phyloP scores from a whole-genome alignment of 2,329 filamentous ascomycete genomes.

The Alternaria angustiovoidea region DNA sequence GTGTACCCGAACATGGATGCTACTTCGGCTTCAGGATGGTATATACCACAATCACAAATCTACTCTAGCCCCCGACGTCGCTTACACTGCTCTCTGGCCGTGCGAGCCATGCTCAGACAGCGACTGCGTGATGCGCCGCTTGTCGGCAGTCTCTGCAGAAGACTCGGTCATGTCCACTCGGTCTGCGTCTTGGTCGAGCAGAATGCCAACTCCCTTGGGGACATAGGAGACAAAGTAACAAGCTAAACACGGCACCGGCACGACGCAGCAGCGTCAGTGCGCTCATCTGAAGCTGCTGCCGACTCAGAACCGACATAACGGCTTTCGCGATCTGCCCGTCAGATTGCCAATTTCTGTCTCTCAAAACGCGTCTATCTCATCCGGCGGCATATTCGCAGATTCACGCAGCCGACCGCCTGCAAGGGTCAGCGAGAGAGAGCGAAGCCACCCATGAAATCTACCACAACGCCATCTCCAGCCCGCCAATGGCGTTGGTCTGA shows the following conservation, averaged over 20 bases:
- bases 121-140: slow-evolving; percentile 4
- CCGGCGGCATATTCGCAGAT: not conserved
- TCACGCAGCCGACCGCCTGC: slow-evolving; percentile 2
- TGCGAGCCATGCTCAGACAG: slow-evolving; percentile 10
- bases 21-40: not conserved
- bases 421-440: slow-evolving; percentile 3
- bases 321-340: not conserved
- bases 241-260: slow-evolving; percentile 4
- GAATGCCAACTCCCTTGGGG: slow-evolving; percentile 5
- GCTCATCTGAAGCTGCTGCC: not conserved
- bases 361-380: not conserved
- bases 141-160: slow-evolving; percentile 1
- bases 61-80: not conserved
- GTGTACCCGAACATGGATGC: not conserved
- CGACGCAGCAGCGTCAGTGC: slow-evolving; percentile 5
- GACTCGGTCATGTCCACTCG: slow-evolving; percentile 2
- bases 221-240: slow-evolving; percentile 1
- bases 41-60: not conserved
- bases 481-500: slow-evolving; percentile 5
- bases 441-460: slow-evolving; percentile 6
- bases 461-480: not conserved
- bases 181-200: slow-evolving; percentile 7
- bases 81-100: slow-evolving; percentile 1
- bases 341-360: not conserved
- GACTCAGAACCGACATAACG: not conserved